Conservation (phyloP, 2,329 filamentous ascomycete species). For the Bipolaris gigantea region DNA sequence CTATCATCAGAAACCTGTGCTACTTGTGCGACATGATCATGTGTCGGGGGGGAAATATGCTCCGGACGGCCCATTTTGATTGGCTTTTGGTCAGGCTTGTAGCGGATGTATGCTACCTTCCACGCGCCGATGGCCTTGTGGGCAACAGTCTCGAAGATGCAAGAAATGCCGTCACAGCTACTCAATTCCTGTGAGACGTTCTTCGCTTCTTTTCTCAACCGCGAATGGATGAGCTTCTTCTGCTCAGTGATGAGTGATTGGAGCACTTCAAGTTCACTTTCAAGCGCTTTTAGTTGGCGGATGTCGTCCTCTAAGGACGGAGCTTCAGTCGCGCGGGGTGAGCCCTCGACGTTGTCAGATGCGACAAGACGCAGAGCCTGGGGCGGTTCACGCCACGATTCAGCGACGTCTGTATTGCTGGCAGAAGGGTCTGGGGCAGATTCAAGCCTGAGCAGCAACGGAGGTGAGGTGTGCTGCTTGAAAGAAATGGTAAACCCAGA, state of each 20-base stretch:
- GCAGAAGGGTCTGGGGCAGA: slow-evolving; percentile 37
- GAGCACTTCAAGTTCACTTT: slow-evolving; percentile 44
- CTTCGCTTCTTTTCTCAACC: slow-evolving; percentile 33
- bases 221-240: slow-evolving; percentile 39
- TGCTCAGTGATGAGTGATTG: slow-evolving; percentile 43
- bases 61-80: slow-evolving; percentile 33
- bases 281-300: slow-evolving; percentile 45
- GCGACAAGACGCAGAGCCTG: slow-evolving; percentile 36
- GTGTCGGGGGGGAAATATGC: slow-evolving; percentile 23
- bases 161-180: slow-evolving; percentile 49
- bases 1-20: slow-evolving; percentile 23
- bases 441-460: slow-evolving; percentile 43
- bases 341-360: slow-evolving; percentile 8
- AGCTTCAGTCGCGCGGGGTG: slow-evolving; percentile 6
- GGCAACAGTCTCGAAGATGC: slow-evolving; percentile 47
- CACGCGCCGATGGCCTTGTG: slow-evolving; percentile 42
- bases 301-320: slow-evolving; percentile 45
- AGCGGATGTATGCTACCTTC: slow-evolving; percentile 33
- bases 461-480: slow-evolving; percentile 43
- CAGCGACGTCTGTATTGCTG: slow-evolving; percentile 28
- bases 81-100: slow-evolving; percentile 25
- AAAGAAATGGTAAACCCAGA: slow-evolving; percentile 47
- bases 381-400: slow-evolving; percentile 45
- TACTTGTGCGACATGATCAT: slow-evolving; percentile 19
- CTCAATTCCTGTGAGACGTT: slow-evolving; percentile 46